A percentile compares a stretch with the other conserved stretches of the same genome.
Conservation (phyloP, 73 alveolate species). For the Diophrys sp. region DNA sequence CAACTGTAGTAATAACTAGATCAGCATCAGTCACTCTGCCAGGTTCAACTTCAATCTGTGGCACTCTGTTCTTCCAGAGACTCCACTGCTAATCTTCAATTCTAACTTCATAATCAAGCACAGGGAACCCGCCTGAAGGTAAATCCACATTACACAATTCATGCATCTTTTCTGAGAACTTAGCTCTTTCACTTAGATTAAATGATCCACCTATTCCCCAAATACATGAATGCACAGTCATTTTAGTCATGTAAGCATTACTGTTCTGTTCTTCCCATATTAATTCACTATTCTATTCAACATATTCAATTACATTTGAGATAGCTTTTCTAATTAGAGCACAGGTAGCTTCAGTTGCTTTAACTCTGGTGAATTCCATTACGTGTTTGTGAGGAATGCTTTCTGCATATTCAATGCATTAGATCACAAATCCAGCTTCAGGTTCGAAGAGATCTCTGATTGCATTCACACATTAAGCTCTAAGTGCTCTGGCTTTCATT, state of each 20-base stretch:
- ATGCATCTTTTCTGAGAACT: conserved; percentile 67
- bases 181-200: conserved; percentile 81
- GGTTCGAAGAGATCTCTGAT: conserved; percentile 76
- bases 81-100: conserved; percentile 94
- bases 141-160: conserved; percentile 68
- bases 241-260: conserved; percentile 79
- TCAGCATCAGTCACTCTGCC: conserved; percentile 94
- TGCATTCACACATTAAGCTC: conserved; percentile 86
- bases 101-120: conserved; percentile 93
- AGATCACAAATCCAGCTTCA: conserved; percentile 68
- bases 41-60: conserved; percentile 90
- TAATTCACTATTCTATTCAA: conserved; percentile 93
- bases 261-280: conserved; percentile 80
- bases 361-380: conserved; percentile 96
- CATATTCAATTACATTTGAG: conserved; percentile 88
- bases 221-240: conserved; percentile 70
- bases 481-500: conserved; percentile 40
- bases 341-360: conserved; percentile 94
- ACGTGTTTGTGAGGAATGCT: conserved; percentile 78
- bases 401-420: conserved; percentile 70
- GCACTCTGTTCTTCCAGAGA: conserved; percentile 97
- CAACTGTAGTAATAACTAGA: conserved; percentile 97
- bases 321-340: conserved; percentile 96
- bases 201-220: conserved; percentile 98
- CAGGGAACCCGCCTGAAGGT: conserved; percentile 73